Conservation (phyloP, 2,329 filamentous ascomycete genomes). For the Ophiocordyceps camponoti-leonardi region DNA sequence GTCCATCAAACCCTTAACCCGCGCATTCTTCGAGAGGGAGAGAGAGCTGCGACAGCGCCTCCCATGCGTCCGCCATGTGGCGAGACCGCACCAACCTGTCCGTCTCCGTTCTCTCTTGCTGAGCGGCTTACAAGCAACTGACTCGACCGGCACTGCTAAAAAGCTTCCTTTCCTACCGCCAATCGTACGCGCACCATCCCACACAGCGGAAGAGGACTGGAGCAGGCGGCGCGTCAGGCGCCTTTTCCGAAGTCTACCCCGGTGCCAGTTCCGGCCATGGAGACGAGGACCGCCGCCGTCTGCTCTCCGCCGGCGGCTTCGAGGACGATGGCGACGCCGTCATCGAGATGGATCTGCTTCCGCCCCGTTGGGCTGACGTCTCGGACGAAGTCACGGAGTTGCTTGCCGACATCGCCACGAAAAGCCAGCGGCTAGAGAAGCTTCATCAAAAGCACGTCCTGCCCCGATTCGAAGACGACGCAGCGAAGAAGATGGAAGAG, state of each 20-base stretch:
- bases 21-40: neutral
- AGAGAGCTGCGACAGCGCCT: conserved; percentile 4
- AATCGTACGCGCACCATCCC: conserved; percentile 93
- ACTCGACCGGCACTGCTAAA: conserved; percentile 2
- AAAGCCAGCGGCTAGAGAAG: conserved; percentile 73
- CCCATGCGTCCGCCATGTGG: conserved; percentile 64
- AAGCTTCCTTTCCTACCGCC: conserved; percentile 96
- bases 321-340: conserved; percentile 82
- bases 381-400: conserved; percentile 84
- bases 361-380: conserved; percentile 88
- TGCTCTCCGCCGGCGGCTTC: conserved; percentile 66
- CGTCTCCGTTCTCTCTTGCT: conserved; percentile 11
- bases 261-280: conserved; percentile 20
- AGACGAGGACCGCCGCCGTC: conserved; percentile 48
- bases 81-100: conserved; percentile 98
- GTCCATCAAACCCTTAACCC: neutral
- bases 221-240: conserved; percentile 28
- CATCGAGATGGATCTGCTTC: conserved; percentile 95
- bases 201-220: conserved; percentile 60
- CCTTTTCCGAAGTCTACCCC: conserved; percentile 42
- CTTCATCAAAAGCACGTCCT: conserved; percentile 95
- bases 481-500: conserved; percentile 74
- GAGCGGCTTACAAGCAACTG: neutral
- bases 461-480: conserved; percentile 91
- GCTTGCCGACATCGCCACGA: conserved; percentile 62